Conservation (phyloP, 2,329 filamentous ascomycete genomes). For the Colletotrichum sp. region DNA sequence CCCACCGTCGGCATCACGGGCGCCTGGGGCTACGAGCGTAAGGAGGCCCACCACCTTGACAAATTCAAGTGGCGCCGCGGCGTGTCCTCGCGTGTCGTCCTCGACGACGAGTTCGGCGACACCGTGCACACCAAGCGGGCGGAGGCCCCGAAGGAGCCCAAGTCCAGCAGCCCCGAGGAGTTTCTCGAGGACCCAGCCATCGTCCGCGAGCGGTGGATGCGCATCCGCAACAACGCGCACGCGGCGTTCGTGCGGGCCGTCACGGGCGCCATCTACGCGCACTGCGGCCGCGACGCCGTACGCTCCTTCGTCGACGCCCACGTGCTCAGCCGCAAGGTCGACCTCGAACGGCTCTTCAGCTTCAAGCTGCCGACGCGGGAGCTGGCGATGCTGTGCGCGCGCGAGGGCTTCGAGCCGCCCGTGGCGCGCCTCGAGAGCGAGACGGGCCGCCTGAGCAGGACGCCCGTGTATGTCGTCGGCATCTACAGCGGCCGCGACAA, state of each 20-base stretch:
- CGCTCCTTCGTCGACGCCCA: slow-evolving; percentile 86
- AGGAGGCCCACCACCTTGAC: slow-evolving; percentile 50
- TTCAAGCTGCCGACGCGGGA: slow-evolving; percentile 88
- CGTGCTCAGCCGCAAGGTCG: slow-evolving; percentile 79
- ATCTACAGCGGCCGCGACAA: slow-evolving; percentile 92
- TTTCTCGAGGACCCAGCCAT: slow-evolving; percentile 6
- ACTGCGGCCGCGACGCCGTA: slow-evolving; percentile 78
- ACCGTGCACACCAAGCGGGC: slow-evolving; percentile 32
- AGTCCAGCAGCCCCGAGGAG: slow-evolving; percentile 23
- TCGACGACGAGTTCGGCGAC: slow-evolving; percentile 87
- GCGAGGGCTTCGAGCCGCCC: slow-evolving; percentile 88
- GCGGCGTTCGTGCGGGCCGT: slow-evolving; percentile 83
- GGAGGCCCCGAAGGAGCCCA: not conserved
- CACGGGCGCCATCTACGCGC: slow-evolving; percentile 83
- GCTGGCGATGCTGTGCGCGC: slow-evolving; percentile 79
- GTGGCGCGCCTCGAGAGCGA: slow-evolving; percentile 88
- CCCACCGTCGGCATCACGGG: slow-evolving; percentile 48
- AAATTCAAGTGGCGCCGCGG: slow-evolving; percentile 68
- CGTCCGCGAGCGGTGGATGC: slow-evolving; percentile 49
- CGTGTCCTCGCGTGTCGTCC: slow-evolving; percentile 77
- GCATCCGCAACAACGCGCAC: slow-evolving; percentile 77
- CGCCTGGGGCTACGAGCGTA: slow-evolving; percentile 57
- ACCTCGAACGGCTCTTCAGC: slow-evolving; percentile 78
- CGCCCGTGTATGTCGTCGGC: slow-evolving; percentile 91
- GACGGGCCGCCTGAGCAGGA: slow-evolving; percentile 83